Percentiles rank a stretch among this genome's conserved stretches.
Evolutionary conservation across 306 rosid species (phyloP).

Genomic region (Echinosophora koreensis): DNA sequence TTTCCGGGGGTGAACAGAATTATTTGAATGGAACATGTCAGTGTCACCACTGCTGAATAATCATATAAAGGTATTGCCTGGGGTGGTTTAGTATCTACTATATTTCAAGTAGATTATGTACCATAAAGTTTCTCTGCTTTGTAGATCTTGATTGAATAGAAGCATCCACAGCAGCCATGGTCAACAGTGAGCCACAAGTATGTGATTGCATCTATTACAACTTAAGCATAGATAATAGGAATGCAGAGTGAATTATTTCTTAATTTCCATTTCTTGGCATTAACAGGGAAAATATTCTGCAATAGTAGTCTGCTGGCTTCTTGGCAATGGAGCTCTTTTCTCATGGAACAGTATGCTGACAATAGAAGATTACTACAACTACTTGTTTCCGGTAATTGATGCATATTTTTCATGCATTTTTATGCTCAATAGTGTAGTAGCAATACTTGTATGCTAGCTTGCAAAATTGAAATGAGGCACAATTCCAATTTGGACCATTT

Average conservation of each 20-base stretch:
- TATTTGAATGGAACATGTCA: too few species aligned
- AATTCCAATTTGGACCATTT: conserved; percentile 2
- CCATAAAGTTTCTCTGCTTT: conserved; percentile 12
- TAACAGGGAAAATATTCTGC: conserved; percentile 76
- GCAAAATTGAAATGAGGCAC: not conserved
- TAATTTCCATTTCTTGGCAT: not conserved
- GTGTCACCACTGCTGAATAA: too few species aligned
- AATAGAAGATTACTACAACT: conserved; percentile 70
- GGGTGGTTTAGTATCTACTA: not conserved
- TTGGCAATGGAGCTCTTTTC: conserved; percentile 89
- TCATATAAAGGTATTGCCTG: not conserved
- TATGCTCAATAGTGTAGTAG: conserved; percentile 21
- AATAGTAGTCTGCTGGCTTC: conserved; percentile 76
- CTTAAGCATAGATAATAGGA: not conserved
- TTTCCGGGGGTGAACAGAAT: too few species aligned
- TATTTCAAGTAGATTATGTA: not conserved
- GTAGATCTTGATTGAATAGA: conserved; percentile 46
- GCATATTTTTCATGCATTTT: not conserved
- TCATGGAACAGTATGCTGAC: conserved; percentile 98
- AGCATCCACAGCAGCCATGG: conserved; percentile 47
- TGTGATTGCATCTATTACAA: conserved; percentile 21
- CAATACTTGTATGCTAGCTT: not conserved
- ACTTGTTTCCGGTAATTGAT: conserved; percentile 76
- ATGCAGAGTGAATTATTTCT: not conserved
- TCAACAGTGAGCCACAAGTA: conserved; percentile 57